Base-by-base conservation (phyloP, 306 rosid genomes). In the Vigna angularis region DNA sequence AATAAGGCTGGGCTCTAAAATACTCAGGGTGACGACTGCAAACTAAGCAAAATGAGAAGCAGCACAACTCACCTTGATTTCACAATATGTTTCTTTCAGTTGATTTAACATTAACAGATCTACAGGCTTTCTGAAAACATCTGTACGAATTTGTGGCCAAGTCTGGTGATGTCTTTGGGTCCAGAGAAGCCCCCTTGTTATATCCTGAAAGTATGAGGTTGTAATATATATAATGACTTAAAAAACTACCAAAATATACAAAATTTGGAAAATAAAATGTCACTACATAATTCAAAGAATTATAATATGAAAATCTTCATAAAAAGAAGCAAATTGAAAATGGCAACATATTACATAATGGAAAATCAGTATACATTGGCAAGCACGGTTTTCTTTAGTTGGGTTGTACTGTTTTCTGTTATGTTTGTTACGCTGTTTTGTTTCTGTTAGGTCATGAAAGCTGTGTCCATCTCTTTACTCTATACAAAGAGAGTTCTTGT, bases 91-190 rank as follows among this genome's bases (percentile, higher is more conserved):
- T 79, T 95, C 98, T 82, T 86, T 95, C 63, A 95, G 82, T 73
- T 91, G 89, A 88, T 95, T 95, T 77, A 89, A 81, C 96, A 91
- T 91, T 88, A 91, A 79, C 76, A 91, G 87, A 82, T 95, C 98
- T 22, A 92, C 82, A 50, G 96, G 98, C 83, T 91, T 93, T 64
- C 97, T 62, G 83, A 88, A 86, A 65, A 95, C 28, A 87, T 95
- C 97, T 7, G 98, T 89, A 64, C 93, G 91, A 67, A 95, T 89
- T 85, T 87, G 98, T 67, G 98, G 98, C 98, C 98, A 93, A 30
- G 97, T 93, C 82, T 93, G 97, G 83, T 89, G 98, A 83, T 93
- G 98, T 88, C 97, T 91, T 77, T 93, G 97, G 77, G 98, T 93
- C 98, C 98, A 95, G 75, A 95, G 93, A 81, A 95, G 86, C 84